Evolutionary conservation across 2,329 filamentous ascomycete species (phyloP).

Genomic region (Fusarium decemcellulare): DNA sequence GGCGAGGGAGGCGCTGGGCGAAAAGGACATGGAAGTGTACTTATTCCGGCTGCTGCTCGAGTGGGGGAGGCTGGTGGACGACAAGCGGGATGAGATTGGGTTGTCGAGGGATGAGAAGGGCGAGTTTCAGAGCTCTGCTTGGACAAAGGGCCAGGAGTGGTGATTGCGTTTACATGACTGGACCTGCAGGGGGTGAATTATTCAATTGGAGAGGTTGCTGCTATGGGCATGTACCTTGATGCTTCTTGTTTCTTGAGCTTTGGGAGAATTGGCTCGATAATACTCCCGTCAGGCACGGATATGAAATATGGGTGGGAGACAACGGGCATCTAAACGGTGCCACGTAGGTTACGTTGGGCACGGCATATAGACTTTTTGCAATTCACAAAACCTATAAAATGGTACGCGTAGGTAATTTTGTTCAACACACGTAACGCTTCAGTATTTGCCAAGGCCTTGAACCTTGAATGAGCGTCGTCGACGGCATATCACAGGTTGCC

Average conservation of each 20-base stretch:
- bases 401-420: background rate
- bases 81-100: constrained; percentile 66
- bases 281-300: background rate
- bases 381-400: constrained; percentile 4
- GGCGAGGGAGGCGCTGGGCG: constrained; percentile 73
- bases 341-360: constrained; percentile 1
- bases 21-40: constrained; percentile 86
- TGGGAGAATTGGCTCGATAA: background rate
- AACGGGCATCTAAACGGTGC: constrained; percentile 6
- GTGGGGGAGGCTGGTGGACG: constrained; percentile 80
- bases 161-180: constrained; percentile 18
- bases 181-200: background rate
- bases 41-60: constrained; percentile 83
- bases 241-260: background rate
- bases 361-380: constrained; percentile 7
- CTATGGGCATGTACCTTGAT: background rate
- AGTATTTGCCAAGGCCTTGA: background rate
- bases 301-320: constrained; percentile 3
- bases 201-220: background rate
- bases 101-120: constrained; percentile 48
- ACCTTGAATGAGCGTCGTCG: constrained; percentile 17
- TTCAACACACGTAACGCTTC: background rate
- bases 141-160: constrained; percentile 47
- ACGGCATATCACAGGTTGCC: constrained; percentile 3
- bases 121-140: constrained; percentile 48